These are phyloP conservation scores for Postia placenta DNA, from an alignment of 768 basidiomycete genomes.

Conservation along the genomic window DNA sequence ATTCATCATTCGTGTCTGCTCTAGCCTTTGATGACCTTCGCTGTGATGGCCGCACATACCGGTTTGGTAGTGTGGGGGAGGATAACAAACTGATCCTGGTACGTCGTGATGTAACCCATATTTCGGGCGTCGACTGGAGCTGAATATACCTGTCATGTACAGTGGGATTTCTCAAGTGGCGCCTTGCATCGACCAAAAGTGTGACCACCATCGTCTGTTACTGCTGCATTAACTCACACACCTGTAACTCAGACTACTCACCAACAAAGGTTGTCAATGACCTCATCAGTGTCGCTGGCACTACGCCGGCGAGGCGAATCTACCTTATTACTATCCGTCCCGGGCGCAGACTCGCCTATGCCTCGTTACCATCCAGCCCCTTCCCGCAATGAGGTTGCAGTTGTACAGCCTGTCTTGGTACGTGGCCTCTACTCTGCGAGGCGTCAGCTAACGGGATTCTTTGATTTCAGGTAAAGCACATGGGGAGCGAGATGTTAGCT, in stretches of 20 bases:
- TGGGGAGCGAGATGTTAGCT: conserved; percentile 77
- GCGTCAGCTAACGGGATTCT: background rate
- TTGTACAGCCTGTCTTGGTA: conserved; percentile 87
- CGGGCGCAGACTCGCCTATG: conserved; percentile 34
- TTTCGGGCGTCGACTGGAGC: conserved; percentile 9
- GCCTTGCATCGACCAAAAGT: conserved; percentile 85
- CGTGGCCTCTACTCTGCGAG: conserved; percentile 27
- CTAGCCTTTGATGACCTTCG: conserved; percentile 88
- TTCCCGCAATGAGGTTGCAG: conserved; percentile 82
- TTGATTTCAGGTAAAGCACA: conserved; percentile 58
- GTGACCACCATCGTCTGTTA: too few species aligned
- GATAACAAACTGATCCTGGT: conserved; percentile 93
- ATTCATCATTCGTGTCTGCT: conserved; percentile 88
- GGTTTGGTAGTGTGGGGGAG: conserved; percentile 95
- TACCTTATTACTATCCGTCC: conserved; percentile 46
- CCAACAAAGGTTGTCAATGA: conserved; percentile 71
- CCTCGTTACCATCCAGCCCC: conserved; percentile 82
- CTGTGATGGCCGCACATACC: conserved; percentile 85
- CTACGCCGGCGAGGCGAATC: conserved; percentile 50
- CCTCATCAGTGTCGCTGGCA: conserved; percentile 71
- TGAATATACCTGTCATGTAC: too few species aligned
- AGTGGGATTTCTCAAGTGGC: conserved; percentile 96
- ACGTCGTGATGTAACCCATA: conserved; percentile 18
- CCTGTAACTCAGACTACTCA: conserved; percentile 49
- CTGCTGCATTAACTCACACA: too few species aligned